phyloP scores from a whole-genome alignment of 2,329 filamentous ascomycete genomes.

The Fusarium neocosmosporiellum region DNA sequence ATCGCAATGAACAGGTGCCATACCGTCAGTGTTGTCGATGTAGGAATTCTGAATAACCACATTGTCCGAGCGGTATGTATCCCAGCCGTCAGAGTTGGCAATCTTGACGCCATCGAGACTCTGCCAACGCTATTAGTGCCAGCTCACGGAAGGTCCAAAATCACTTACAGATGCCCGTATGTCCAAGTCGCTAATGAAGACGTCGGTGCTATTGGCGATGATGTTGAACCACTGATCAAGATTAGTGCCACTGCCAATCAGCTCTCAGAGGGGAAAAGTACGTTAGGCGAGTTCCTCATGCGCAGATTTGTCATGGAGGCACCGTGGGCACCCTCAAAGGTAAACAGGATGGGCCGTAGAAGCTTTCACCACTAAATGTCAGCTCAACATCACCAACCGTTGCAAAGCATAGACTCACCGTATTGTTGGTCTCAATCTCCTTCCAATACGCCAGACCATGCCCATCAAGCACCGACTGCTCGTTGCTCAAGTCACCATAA shows the following conservation, averaged over 20 bases:
- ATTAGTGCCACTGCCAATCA: background rate
- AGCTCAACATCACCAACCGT: background rate
- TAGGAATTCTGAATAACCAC: conserved; percentile 76
- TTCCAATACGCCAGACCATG: conserved; percentile 41
- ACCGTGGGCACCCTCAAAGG: conserved; percentile 51
- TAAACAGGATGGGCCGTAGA: conserved; percentile 37
- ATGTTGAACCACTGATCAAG: conserved; percentile 59
- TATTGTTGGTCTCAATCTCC: conserved; percentile 30
- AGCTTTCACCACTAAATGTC: conserved; percentile 45
- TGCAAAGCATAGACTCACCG: conserved; percentile 61
- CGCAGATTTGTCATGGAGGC: conserved; percentile 70
- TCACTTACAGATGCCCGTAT: conserved; percentile 61
- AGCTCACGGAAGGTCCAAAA: accelerated
- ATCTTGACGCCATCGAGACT: conserved; percentile 39
- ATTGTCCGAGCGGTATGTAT: conserved; percentile 70
- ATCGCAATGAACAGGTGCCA: accelerated
- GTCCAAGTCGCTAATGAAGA: conserved; percentile 72
- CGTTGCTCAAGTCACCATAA: conserved; percentile 73
- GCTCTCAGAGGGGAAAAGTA: background rate
- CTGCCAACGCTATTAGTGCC: conserved; percentile 7
- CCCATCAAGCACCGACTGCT: conserved; percentile 71
- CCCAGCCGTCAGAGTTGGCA: conserved; percentile 73
- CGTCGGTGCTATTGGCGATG: conserved; percentile 72
- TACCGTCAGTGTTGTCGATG: conserved; percentile 48
- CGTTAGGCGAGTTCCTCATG: conserved; percentile 65